Conservation (phyloP, 306 rosid species). For the Sicyos baderoa region DNA sequence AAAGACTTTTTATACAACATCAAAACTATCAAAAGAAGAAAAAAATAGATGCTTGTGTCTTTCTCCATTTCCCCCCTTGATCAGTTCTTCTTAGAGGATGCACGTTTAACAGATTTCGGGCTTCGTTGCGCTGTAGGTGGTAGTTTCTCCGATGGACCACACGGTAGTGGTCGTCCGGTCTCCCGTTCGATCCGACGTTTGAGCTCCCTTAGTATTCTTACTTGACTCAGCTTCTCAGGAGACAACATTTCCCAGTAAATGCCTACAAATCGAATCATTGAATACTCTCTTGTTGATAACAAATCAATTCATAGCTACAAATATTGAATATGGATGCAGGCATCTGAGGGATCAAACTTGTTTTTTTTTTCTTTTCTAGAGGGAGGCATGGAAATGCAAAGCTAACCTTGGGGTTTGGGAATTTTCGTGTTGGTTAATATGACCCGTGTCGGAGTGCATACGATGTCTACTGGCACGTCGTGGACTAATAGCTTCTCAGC, state of each 20-base stretch:
- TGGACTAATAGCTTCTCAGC: conserved; percentile 66
- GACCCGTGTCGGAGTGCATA: conserved; percentile 77
- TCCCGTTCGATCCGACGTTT: conserved; percentile 58
- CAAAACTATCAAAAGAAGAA: not conserved
- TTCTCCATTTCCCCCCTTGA: not conserved
- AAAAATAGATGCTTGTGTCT: not conserved
- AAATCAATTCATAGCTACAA: not conserved
- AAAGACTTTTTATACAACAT: not conserved
- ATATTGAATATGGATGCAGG: not conserved
- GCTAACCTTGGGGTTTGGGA: conserved; percentile 85
- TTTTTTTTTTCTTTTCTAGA: not conserved
- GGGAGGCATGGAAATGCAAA: conserved; percentile 14
- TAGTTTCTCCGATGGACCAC: conserved; percentile 69
- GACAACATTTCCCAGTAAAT: conserved; percentile 93
- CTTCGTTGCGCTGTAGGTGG: conserved; percentile 68
- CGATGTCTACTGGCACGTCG: conserved; percentile 83
- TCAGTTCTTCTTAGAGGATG: conserved; percentile 10
- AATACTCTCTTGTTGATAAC: not conserved
- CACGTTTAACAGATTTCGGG: conserved; percentile 19
- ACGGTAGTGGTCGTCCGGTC: conserved; percentile 61
- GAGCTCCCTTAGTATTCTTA: conserved; percentile 72
- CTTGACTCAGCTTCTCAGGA: conserved; percentile 79
- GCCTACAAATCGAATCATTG: conserved; percentile 33
- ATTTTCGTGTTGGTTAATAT: conserved; percentile 56
- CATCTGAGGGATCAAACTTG: not conserved